Base-by-base conservation (phyloP, 257 asterid genomes). In the Nicotiana tomentosiformis region DNA sequence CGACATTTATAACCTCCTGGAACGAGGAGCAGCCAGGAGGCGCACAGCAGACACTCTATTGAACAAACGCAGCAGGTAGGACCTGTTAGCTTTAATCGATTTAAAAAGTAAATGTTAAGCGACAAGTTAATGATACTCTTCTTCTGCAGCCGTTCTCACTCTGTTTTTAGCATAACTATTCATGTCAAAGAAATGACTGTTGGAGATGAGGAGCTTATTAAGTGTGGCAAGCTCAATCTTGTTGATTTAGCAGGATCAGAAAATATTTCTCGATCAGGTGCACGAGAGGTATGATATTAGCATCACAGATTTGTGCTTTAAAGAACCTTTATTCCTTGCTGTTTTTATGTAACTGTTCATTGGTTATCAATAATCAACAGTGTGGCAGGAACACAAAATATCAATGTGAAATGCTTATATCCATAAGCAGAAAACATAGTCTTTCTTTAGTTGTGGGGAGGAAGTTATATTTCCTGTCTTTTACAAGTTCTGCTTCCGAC, bases 241-340 rank as follows among this genome's bases (percentile, higher is more conserved):
- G 97, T 94, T 84, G 97, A 94, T 89, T 86, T 94, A 87, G 97
- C 97, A 26, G 98, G 98, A 80, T 94, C 97, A 74, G 97, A 94
- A 88, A 94, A 94, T 86, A 94, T 94, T 67, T 86, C 86, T 81
- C 93, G 98, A 51, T 94, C 96, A 53, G 98, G 98, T 78, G 93
- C 95, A 61, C 90, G 96, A 66, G 98, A 94, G 97, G 98, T 94
- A 86, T 53, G 81, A 20, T 79, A 78, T 33, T 78, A 20, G 39
- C 35, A 46, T 14, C 62, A 23, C 23, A 74, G 26, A 67, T 4
- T 7, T 76, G 80, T 4, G 5, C 66, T 30, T 53, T 10, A 51
- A 30, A 6, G 35, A 6, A 37, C 46, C 46, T 39, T 39, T 39
- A 67, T 67, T 58, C 66, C 72, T 33, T 32, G 5, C 15, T 53